Percentiles rank a stretch among this genome's conserved stretches.
phyloP scores from a whole-genome alignment of 495 filamentous ascomycete genomes.

The Neurospora pannonica region DNA sequence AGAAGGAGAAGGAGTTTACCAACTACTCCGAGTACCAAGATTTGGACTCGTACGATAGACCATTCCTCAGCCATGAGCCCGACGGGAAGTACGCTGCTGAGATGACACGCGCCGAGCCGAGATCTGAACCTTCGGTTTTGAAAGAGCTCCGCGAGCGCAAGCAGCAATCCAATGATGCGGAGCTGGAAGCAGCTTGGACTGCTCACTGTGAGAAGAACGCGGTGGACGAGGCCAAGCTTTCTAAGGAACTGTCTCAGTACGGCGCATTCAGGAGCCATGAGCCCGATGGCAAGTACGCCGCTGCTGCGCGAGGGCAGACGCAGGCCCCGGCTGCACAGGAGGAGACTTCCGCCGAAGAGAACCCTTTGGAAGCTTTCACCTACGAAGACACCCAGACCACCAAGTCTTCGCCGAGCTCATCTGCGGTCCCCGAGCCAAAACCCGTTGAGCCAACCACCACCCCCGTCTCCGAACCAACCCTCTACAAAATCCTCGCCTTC shows the following conservation, averaged over 20 bases:
- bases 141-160: slow-evolving; percentile 2
- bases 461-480: slow-evolving; percentile 23
- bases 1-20: neutral
- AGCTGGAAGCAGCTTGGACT: neutral
- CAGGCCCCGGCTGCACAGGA: neutral
- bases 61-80: slow-evolving; percentile 25
- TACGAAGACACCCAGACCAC: slow-evolving; percentile 20
- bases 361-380: slow-evolving; percentile 20
- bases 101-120: slow-evolving; percentile 6
- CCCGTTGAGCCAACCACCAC: slow-evolving; percentile 21
- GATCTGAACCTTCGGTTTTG: slow-evolving; percentile 22
- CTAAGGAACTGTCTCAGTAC: slow-evolving; percentile 1
- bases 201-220: neutral
- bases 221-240: neutral
- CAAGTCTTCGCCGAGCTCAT: neutral
- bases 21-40: slow-evolving; percentile 11
- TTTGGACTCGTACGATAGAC: slow-evolving; percentile 15
- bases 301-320: slow-evolving; percentile 1
- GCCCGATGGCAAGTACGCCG: slow-evolving; percentile 12
- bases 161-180: neutral
- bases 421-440: slow-evolving; percentile 20
- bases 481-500: slow-evolving; percentile 67
- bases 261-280: slow-evolving; percentile 7
- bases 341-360: slow-evolving; percentile 12
- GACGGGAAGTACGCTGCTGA: slow-evolving; percentile 18